phyloP scores from a whole-genome alignment of 495 filamentous ascomycete genomes.

The Penicillium roqueforti region DNA sequence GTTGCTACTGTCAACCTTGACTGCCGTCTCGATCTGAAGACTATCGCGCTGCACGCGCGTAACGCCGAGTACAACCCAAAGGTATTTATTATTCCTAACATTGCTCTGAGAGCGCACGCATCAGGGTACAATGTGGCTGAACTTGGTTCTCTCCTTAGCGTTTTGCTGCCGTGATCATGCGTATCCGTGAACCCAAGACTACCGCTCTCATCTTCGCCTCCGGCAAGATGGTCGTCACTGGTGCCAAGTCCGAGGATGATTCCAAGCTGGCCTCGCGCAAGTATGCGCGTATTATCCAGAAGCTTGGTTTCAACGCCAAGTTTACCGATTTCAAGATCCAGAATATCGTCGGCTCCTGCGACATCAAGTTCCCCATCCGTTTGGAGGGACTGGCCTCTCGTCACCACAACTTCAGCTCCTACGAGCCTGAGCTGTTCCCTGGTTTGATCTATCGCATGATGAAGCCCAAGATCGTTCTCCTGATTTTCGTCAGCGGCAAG shows the following conservation, averaged over 20 bases:
- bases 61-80: slow-evolving; percentile 98
- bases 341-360: slow-evolving; percentile 98
- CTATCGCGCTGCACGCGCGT: slow-evolving; percentile 94
- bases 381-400: slow-evolving; percentile 90
- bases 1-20: slow-evolving; percentile 99
- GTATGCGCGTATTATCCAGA: slow-evolving; percentile 99
- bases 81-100: slow-evolving; percentile 54
- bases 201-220: slow-evolving; percentile 97
- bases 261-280: slow-evolving; percentile 95
- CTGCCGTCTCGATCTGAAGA: slow-evolving; percentile 97
- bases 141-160: slow-evolving; percentile 62
- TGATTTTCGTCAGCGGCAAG: slow-evolving; percentile 99
- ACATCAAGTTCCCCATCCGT: slow-evolving; percentile 99
- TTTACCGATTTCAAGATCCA: slow-evolving; percentile 99
- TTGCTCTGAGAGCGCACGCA: slow-evolving; percentile 36
- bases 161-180: slow-evolving; percentile 99
- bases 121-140: slow-evolving; percentile 47
- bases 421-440: slow-evolving; percentile 97
- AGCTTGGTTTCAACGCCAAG: slow-evolving; percentile 98
- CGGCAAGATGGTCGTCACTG: slow-evolving; percentile 99
- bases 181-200: slow-evolving; percentile 98
- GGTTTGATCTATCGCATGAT: slow-evolving; percentile 99
- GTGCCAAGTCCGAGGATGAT: slow-evolving; percentile 97
- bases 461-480: slow-evolving; percentile 97
- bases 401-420: slow-evolving; percentile 99